These are phyloP conservation scores for Fraxinus quadrangulata DNA, from an alignment of 257 asterid genomes.

Conservation along the genomic window DNA sequence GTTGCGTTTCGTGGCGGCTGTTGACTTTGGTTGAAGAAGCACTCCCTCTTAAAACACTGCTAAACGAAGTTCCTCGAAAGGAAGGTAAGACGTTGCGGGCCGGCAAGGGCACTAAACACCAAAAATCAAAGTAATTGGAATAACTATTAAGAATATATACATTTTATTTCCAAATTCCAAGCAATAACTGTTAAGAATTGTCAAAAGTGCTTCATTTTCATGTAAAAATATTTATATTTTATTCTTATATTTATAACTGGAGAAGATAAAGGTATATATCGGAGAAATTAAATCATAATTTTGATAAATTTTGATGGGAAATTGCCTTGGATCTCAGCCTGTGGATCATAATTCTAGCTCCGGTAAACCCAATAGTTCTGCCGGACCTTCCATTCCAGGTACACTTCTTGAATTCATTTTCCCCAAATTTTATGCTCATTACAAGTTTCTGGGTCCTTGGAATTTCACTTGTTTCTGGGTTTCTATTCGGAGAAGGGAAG, in stretches of 20 bases:
- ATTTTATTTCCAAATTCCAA: background rate
- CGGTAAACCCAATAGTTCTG: background rate
- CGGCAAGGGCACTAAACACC: background rate
- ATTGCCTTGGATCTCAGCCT: constrained; percentile 9
- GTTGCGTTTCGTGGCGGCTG: no score
- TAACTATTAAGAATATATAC: no score
- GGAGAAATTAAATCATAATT: background rate
- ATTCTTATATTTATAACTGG: background rate
- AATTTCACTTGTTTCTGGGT: background rate
- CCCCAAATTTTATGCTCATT: background rate
- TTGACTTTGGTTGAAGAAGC: no score
- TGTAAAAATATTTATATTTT: no score
- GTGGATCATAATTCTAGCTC: background rate
- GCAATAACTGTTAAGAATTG: background rate
- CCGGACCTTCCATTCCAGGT: constrained; percentile 11
- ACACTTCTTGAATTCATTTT: background rate
- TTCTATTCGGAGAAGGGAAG: background rate
- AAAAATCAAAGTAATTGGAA: background rate
- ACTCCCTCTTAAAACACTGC: no score
- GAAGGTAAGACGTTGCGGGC: background rate
- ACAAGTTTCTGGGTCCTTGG: background rate
- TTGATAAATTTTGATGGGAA: constrained; percentile 1
- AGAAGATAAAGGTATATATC: background rate
- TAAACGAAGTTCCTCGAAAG: no score
- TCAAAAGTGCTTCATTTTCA: background rate